phyloP scores from a whole-genome alignment of 73 alveolate genomes.

The Stentor coeruleus region DNA sequence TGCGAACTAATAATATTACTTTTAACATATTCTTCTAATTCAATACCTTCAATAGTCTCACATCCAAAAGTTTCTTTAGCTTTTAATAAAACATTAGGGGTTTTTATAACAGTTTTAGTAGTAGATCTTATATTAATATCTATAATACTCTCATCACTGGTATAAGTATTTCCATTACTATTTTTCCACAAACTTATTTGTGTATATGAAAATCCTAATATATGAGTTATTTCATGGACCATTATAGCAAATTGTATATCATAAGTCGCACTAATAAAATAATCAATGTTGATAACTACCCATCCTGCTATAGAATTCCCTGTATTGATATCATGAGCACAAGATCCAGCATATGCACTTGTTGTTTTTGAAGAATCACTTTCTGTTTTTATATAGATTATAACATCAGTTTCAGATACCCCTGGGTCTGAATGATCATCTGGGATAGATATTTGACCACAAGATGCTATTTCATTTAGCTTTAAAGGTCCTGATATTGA shows the following conservation, averaged over 20 bases:
- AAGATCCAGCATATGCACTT: not conserved
- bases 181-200: not conserved
- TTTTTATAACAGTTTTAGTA: not conserved
- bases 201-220: not conserved
- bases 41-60: slow-evolving; percentile 24
- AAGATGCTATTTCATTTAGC: not conserved
- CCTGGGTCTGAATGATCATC: not conserved
- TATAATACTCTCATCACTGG: not conserved
- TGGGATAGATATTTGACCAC: not conserved
- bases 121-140: not conserved
- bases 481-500: too few relatives aligned
- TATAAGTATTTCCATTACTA: not conserved
- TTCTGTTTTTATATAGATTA: not conserved
- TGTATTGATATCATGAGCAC: not conserved
- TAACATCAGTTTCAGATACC: not conserved
- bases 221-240: slow-evolving; percentile 20
- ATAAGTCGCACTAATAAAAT: not conserved
- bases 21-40: slow-evolving; percentile 42
- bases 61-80: not conserved
- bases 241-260: not conserved
- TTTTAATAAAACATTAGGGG: not conserved
- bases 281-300: not conserved
- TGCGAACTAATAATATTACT: slow-evolving; percentile 41
- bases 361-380: not conserved
- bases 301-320: not conserved